phyloP scores from a whole-genome alignment of 352 stramenopile species.

The Phytophthora capsici region DNA sequence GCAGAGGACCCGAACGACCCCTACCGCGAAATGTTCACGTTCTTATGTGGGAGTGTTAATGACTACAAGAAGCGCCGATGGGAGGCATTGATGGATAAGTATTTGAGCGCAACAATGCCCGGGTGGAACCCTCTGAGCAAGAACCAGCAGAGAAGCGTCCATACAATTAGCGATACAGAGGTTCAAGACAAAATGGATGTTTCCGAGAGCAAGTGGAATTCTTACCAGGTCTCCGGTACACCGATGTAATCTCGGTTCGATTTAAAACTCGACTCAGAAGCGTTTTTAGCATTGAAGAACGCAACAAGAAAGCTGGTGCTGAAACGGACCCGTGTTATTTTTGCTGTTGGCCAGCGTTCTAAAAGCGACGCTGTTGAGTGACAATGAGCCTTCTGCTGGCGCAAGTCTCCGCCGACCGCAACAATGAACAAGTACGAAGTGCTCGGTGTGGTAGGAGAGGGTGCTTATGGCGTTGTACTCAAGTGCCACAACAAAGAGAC shows the following conservation, averaged over 20 bases:
- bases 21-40: slow-evolving; percentile 22
- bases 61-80: slow-evolving; percentile 17
- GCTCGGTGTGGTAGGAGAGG: slow-evolving; percentile 93
- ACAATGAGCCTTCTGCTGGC: slow-evolving; percentile 30
- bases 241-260: neutral
- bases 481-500: slow-evolving; percentile 96
- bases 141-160: slow-evolving; percentile 1
- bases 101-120: slow-evolving; percentile 14
- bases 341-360: slow-evolving; percentile 26
- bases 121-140: neutral
- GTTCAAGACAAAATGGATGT: neutral
- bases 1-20: slow-evolving; percentile 25
- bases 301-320: slow-evolving; percentile 3
- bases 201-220: slow-evolving; percentile 6
- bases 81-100: slow-evolving; percentile 19
- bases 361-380: slow-evolving; percentile 28
- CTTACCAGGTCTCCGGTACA: too few relatives aligned
- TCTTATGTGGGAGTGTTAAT: slow-evolving; percentile 29
- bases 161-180: neutral
- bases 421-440: slow-evolving; percentile 96
- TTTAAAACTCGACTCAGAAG: slow-evolving; percentile 12
- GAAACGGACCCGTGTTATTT: slow-evolving; percentile 37
- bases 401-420: slow-evolving; percentile 10
- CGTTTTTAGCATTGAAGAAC: slow-evolving; percentile 10
- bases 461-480: slow-evolving; percentile 94